phyloP scores from a whole-genome alignment of 2,329 filamentous ascomycete genomes.

The Exophiala sideris region DNA sequence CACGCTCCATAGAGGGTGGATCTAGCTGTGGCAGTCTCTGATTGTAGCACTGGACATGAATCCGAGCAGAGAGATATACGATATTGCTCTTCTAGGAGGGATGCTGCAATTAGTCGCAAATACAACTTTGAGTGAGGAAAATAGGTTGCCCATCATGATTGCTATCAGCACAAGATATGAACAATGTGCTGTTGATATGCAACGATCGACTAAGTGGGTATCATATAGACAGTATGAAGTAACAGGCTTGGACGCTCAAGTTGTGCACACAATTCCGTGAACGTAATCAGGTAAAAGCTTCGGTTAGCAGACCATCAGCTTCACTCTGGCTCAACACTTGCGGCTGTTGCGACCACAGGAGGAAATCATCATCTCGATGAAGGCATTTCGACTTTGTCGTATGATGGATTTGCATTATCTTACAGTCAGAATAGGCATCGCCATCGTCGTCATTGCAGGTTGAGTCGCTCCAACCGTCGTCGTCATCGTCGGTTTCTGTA shows the following conservation, averaged over 20 bases:
- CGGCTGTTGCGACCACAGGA: slow-evolving; percentile 22
- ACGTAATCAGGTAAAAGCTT: slow-evolving; percentile 13
- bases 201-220: no score
- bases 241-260: no score
- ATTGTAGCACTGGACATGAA: neutral
- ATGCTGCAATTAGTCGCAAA: no score
- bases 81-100: no score
- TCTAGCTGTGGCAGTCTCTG: neutral
- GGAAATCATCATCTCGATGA: slow-evolving; percentile 10
- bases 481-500: slow-evolving; percentile 11
- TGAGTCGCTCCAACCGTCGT: slow-evolving; percentile 16
- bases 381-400: neutral
- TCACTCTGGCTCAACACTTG: slow-evolving; percentile 14
- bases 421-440: neutral
- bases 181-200: no score
- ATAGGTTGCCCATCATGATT: no score
- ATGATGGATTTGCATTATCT: neutral
- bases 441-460: slow-evolving; percentile 12
- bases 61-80: neutral
- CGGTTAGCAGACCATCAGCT: slow-evolving; percentile 13
- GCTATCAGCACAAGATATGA: no score
- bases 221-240: no score
- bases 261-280: neutral
- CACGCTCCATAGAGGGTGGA: no score
- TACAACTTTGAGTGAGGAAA: no score